These are phyloP conservation scores for Fomitopsis betulina DNA, from an alignment of 1,284 basidiomycete species.

Conservation along the genomic window DNA sequence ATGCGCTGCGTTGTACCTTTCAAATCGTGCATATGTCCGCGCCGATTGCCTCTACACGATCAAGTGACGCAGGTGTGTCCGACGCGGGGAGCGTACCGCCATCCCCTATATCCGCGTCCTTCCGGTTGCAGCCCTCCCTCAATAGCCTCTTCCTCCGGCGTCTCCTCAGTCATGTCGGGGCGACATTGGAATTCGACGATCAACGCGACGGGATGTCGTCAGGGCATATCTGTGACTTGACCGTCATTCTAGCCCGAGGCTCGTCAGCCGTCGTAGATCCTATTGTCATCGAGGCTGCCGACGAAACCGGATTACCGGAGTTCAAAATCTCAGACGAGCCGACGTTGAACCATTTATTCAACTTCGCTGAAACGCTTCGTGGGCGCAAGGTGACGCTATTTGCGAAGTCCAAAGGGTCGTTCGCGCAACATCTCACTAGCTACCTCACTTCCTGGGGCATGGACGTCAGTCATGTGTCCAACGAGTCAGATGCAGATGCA, in stretches of 20 bases:
- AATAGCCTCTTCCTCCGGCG: constrained; percentile 60
- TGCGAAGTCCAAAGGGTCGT: constrained; percentile 77
- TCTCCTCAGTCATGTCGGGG: constrained; percentile 64
- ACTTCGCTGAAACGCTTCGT: constrained; percentile 77
- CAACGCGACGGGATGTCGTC: constrained; percentile 36
- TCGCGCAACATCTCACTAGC: constrained; percentile 86
- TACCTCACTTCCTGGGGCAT: constrained; percentile 94
- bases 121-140: constrained; percentile 51
- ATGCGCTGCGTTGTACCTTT: constrained; percentile 46
- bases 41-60: constrained; percentile 5
- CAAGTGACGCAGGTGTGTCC: neutral
- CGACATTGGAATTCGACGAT: constrained; percentile 48
- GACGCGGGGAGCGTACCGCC: neutral
- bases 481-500: constrained; percentile 48
- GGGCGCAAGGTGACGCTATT: constrained; percentile 81
- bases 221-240: constrained; percentile 52
- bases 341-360: constrained; percentile 67
- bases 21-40: constrained; percentile 46
- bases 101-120: constrained; percentile 9
- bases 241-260: constrained; percentile 52
- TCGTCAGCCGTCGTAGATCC: constrained; percentile 34
- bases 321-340: constrained; percentile 62
- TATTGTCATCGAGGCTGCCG: constrained; percentile 31
- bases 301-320: constrained; percentile 43
- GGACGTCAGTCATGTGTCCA: constrained; percentile 82